Evolutionary conservation across 257 asterid genomes (phyloP), one percentile per base, ranked within the genome.

Genomic region (Knoxia roxburghii): DNA sequence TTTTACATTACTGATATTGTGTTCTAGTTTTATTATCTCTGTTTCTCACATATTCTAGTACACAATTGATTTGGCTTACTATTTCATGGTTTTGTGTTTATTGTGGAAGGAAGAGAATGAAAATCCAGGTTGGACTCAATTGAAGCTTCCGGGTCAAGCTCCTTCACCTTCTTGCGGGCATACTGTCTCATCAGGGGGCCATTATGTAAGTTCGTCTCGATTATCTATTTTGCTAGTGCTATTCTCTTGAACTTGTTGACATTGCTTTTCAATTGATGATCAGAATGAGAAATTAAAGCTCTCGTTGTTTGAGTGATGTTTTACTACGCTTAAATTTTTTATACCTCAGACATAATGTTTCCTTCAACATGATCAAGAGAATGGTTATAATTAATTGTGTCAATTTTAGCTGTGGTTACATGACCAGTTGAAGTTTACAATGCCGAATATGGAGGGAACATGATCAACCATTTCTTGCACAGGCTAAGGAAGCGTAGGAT

Each of bases 61-160:
- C 60, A 59, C 32, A 13, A 24, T 23, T 15, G 53, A 20, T 49
- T 50, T 15, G 64, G 64, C 59, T 61, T 26, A 46, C 50, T 60
- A 32, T 41, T 57, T 57, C 45, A 7, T 65, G 68, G 46, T 65
- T 54, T 43, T 75, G 37, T 73, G 60, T 85, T 72, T 78, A 62
- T 84, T 84, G 92, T 82, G 95, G 95, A 90, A 84, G 96, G 86
- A 84, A 90, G 99, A 90, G 82, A 87, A 87, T 78, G 99, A 94
- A 84, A 77, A 83, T 65, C 97, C 97, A 61, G 97, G 97, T 63
- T 94, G 99, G 99, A 90, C 99, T 72, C 99, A 94, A 72, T 61
- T 94, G 83, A 94, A 88, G 87, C 95, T 94, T 84, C 99, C 99
- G 20, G 99, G 99, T 60, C 99, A 94, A 85, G 87, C 99, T 78